Conservation (phyloP, 257 asterid genomes). For the Knoxia roxburghii region DNA sequence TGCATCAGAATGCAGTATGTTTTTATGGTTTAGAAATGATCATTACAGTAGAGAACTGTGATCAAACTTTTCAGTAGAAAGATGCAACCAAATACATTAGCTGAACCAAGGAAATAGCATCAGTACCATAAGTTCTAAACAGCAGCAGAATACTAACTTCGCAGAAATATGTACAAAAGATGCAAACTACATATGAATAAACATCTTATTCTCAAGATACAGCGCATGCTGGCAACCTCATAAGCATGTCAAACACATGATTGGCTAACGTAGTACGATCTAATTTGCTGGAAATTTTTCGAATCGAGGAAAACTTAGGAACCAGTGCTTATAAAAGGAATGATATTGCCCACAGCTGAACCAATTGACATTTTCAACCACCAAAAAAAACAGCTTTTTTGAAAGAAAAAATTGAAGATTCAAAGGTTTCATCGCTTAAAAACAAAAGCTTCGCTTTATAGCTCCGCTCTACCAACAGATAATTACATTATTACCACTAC, state of each 20-base stretch:
- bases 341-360: slow-evolving; percentile 1
- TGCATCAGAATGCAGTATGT: neutral
- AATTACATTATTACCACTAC: neutral
- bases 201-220: neutral
- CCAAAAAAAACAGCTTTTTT: neutral
- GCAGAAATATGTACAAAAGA: neutral
- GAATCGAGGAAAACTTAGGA: neutral
- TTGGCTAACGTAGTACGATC: neutral
- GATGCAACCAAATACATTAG: neutral
- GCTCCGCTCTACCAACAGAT: no score
- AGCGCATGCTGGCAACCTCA: neutral
- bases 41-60: neutral
- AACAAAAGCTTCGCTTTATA: slow-evolving; percentile 3
- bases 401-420: neutral
- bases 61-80: neutral
- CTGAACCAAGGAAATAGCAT: neutral
- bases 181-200: neutral
- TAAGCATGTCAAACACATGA: neutral
- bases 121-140: neutral
- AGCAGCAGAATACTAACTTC: no score
- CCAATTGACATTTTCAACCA: neutral
- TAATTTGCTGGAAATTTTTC: neutral
- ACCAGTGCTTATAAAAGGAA: neutral
- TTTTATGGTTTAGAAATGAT: neutral
- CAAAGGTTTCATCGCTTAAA: neutral